A percentile compares a stretch with the other conserved stretches of the same genome.
Conservation (phyloP, 495 filamentous ascomycete genomes). For the Articulospora tetracladia region DNA sequence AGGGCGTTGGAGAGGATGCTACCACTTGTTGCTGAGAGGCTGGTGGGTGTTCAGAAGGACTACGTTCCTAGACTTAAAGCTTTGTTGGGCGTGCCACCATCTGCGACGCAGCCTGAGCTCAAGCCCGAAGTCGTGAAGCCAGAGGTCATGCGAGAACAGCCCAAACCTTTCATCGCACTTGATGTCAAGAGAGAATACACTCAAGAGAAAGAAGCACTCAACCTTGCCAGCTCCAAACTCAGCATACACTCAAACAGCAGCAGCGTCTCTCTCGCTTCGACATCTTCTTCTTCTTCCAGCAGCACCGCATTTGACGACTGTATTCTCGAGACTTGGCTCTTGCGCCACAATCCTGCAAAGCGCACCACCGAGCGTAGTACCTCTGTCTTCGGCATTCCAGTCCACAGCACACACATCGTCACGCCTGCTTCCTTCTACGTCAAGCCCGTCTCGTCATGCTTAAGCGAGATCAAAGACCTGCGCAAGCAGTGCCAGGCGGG, state of each 20-base stretch:
- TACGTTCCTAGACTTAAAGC: constrained; percentile 10
- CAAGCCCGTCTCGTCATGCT: constrained; percentile 8
- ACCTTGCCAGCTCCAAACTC: background rate
- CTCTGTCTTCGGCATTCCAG: constrained; percentile 4
- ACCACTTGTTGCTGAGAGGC: constrained; percentile 14
- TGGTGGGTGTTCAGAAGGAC: constrained; percentile 13
- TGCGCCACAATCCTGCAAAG: constrained; percentile 2
- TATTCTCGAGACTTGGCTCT: constrained; percentile 7
- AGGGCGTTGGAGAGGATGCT: constrained; percentile 4
- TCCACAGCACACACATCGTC: background rate
- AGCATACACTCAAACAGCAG: background rate
- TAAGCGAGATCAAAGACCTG: background rate
- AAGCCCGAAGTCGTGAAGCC: background rate
- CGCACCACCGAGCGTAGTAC: background rate
- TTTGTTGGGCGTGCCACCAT: background rate
- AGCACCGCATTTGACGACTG: background rate
- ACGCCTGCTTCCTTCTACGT: constrained; percentile 7
- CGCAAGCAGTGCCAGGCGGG: background rate
- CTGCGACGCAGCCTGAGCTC: background rate
- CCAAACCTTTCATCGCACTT: background rate
- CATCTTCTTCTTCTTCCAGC: constrained; percentile 9
- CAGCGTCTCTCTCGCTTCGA: constrained; percentile 7
- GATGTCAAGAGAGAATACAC: background rate
- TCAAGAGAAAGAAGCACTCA: background rate
- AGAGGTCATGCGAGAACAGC: background rate